A percentile compares a stretch with the other conserved stretches of the same genome.
These are phyloP conservation scores for Malassezia furfur DNA, from an alignment of 1,284 basidiomycete species.

Conservation along the genomic window DNA sequence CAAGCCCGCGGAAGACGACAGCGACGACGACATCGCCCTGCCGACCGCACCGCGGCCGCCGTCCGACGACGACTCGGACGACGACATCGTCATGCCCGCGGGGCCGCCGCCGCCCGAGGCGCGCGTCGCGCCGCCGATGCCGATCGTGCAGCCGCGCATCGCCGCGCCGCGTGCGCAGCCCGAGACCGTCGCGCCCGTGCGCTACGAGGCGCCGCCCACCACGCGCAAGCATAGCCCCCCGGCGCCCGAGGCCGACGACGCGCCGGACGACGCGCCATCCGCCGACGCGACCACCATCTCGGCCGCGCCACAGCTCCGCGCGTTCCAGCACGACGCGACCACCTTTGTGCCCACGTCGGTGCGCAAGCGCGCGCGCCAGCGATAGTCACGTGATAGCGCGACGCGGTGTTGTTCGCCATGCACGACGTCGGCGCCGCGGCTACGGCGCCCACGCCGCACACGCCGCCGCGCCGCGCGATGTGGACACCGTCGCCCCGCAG, in stretches of 20 bases:
- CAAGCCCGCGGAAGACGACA: neutral
- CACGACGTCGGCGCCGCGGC: neutral
- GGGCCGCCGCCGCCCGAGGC: conserved; percentile 25
- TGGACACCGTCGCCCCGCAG: neutral
- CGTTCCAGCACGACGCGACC: conserved; percentile 40
- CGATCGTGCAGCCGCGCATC: neutral
- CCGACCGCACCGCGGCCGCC: neutral
- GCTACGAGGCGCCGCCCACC: neutral
- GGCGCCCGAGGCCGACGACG: neutral
- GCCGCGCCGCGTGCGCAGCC: neutral
- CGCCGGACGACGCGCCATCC: neutral
- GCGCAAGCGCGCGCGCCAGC: neutral
- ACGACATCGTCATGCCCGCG: conserved; percentile 39
- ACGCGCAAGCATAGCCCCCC: neutral
- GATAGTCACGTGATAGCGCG: conserved; percentile 8
- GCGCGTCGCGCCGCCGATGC: neutral
- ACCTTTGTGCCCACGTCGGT: conserved; percentile 34
- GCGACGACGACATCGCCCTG: neutral
- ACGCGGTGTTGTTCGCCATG: conserved; percentile 1
- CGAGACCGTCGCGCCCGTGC: neutral
- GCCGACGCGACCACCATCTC: conserved; percentile 25
- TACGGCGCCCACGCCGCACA: neutral
- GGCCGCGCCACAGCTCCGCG: conserved; percentile 41
- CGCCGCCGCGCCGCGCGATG: neutral
- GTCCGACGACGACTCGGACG: conserved; percentile 20